Percentiles rank a stretch among this genome's conserved stretches.
Evolutionary conservation across 2,329 filamentous ascomycete genomes (phyloP).

Genomic region (Clarireedia hainanense): DNA sequence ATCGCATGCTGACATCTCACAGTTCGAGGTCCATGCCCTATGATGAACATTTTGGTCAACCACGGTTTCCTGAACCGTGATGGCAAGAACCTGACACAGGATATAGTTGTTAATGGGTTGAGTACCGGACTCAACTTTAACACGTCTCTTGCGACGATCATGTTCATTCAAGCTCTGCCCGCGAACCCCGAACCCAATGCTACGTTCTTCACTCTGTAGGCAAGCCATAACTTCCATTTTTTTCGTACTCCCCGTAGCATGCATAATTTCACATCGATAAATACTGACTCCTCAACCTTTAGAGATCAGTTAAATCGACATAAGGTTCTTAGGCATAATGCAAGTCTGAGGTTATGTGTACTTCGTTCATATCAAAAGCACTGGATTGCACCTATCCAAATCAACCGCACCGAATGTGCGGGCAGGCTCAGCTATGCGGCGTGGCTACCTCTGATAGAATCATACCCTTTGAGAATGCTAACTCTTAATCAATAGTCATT

Average conservation of each 20-base stretch:
- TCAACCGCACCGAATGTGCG: too few species aligned
- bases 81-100: slow-evolving; percentile 31
- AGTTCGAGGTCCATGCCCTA: slow-evolving; percentile 33
- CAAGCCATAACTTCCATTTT: not conserved
- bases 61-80: slow-evolving; percentile 37
- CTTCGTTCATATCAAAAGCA: slow-evolving; percentile 14
- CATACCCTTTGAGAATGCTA: slow-evolving; percentile 30
- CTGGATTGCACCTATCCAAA: too few species aligned
- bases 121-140: slow-evolving; percentile 37
- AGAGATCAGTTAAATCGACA: not conserved
- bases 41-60: slow-evolving; percentile 38
- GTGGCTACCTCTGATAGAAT: too few species aligned
- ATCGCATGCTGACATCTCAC: slow-evolving; percentile 1
- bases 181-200: slow-evolving; percentile 38
- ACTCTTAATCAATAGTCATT: slow-evolving; percentile 30
- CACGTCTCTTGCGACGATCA: slow-evolving; percentile 30
- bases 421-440: too few species aligned
- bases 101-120: slow-evolving; percentile 32
- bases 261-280: too few species aligned
- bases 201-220: slow-evolving; percentile 21
- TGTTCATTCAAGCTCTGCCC: slow-evolving; percentile 37
- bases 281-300: slow-evolving; percentile 17
- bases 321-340: not conserved
- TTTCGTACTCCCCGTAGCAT: not conserved
- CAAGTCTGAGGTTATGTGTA: not conserved